A percentile compares a stretch with the other conserved stretches of the same genome.
Conservation (phyloP, 2,329 filamentous ascomycete species). For the Aspergillus sp. region DNA sequence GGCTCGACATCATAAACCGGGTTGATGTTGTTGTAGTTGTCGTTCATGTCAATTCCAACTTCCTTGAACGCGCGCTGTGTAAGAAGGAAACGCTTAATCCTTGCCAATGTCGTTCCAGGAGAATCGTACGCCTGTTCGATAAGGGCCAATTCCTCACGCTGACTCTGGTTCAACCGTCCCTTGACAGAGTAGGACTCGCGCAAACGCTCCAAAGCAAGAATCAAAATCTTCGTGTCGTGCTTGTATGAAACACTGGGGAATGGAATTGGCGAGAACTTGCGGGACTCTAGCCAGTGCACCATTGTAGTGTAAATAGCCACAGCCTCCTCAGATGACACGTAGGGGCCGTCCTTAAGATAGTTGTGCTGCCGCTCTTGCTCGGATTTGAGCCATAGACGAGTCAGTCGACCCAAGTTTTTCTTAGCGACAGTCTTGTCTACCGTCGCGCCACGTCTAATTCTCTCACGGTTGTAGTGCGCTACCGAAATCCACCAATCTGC, state of each 20-base stretch:
- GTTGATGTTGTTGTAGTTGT: constrained; percentile 99
- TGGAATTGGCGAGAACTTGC: constrained; percentile 97
- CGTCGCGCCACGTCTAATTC: constrained; percentile 91
- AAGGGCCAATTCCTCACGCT: constrained; percentile 91
- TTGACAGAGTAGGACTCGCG: constrained; percentile 98
- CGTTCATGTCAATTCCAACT: constrained; percentile 99
- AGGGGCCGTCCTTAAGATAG: constrained; percentile 98
- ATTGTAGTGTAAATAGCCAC: constrained; percentile 99
- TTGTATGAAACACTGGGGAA: constrained; percentile 99
- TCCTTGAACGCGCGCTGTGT: constrained; percentile 99
- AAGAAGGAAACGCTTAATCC: constrained; percentile 95
- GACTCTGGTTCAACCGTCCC: constrained; percentile 92
- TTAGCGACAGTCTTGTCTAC: constrained; percentile 99
- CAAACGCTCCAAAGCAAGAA: constrained; percentile 87
- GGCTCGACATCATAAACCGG: constrained; percentile 98
- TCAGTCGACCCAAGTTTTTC: constrained; percentile 95
- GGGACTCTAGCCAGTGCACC: constrained; percentile 96
- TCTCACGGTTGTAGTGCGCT: constrained; percentile 96
- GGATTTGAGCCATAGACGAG: constrained; percentile 93
- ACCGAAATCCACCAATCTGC: constrained; percentile 99
- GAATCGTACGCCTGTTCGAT: constrained; percentile 99
- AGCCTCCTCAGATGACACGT: constrained; percentile 96
- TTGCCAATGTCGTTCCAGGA: constrained; percentile 88
- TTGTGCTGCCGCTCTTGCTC: constrained; percentile 99
- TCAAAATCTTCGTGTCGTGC: constrained; percentile 98